A percentile compares a stretch with the other conserved stretches of the same genome.
Conservation (phyloP, 768 basidiomycete species). For the Xerocomus spinulosus region DNA sequence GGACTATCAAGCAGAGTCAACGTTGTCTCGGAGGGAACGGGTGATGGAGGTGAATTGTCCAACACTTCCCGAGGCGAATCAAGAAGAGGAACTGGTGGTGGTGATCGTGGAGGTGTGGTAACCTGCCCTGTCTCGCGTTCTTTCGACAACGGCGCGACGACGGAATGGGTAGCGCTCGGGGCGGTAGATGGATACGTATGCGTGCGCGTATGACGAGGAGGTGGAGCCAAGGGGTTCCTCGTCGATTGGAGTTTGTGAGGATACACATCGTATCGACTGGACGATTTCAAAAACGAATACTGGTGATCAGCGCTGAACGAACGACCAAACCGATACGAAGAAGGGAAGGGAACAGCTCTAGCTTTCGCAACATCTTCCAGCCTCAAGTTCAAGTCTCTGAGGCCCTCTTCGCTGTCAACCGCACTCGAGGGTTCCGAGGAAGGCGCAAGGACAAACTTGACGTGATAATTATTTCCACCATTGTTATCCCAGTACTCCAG, state of each 20-base stretch:
- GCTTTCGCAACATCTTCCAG: conserved; percentile 59
- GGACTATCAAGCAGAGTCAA: conserved; percentile 5
- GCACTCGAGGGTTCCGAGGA: conserved; percentile 25
- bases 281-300: conserved; percentile 31
- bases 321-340: conserved; percentile 13
- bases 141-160: conserved; percentile 39
- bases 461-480: conserved; percentile 67
- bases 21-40: conserved; percentile 11
- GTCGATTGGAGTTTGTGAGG: conserved; percentile 42
- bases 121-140: background rate
- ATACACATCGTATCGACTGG: conserved; percentile 56
- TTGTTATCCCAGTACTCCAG: conserved; percentile 95
- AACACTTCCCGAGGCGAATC: conserved; percentile 15
- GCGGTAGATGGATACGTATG: conserved; percentile 45
- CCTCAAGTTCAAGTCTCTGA: conserved; percentile 59
- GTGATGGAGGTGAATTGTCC: conserved; percentile 7
- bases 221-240: conserved; percentile 2
- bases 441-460: conserved; percentile 49
- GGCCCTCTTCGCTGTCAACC: conserved; percentile 38
- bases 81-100: conserved; percentile 17
- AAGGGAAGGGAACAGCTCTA: conserved; percentile 17
- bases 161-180: conserved; percentile 33
- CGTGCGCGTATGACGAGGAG: conserved; percentile 34
- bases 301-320: conserved; percentile 29
- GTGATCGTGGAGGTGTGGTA: background rate